Evolutionary conservation across 2,329 filamentous ascomycete species (phyloP), one percentile per base, ranked within the genome.

Genomic region (Alternaria tenuissima): DNA sequence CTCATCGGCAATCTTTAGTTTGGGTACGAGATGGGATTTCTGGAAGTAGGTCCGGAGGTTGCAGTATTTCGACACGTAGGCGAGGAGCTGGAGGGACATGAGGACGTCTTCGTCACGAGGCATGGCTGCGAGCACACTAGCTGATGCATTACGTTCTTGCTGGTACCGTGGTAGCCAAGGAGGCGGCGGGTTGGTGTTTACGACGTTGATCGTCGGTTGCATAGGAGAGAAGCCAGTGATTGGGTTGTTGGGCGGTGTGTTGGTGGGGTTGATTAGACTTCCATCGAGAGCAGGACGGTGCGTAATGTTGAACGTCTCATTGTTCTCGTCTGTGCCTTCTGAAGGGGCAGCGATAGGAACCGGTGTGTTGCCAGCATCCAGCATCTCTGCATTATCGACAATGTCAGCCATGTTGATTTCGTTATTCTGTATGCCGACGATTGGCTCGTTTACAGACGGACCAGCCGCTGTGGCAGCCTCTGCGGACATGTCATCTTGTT

Each of bases 1-100:
- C 75, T 97, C 94, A 67, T 90, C 89, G 61, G 93, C 91, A 68
- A 99, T 94, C 78, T 94, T 94, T 52, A 99, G 88, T 65, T 89
- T 91, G 0, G 95, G 95, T 5, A 99, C 95, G 11, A 98, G 84
- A 73, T 99, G 95, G 39, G 94, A 96, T 77, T 91, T 87, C 76
- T 99, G 95, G 78, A 99, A 99, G 79, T 97, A 99, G 5, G 92
- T 90, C 18, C 95, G 89, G 30, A 99, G 87, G 71, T 96, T 96
- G 84, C 95, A 98, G 81, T 99, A 99, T 79, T 99, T 99, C 24
- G 94, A 97, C 57, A 99, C 94, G 77, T 99, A 99, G 16, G 95
- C 95, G 46, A 99, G 86, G 20, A 99, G 87, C 79, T 99, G 95
- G 38, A 99, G 85, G 6, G 95, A 97, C 94, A 99, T 97, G 65